A percentile compares a stretch with the other conserved stretches of the same genome.
Conservation (phyloP, 2,329 filamentous ascomycete genomes). For the Sclerotinia minor region DNA sequence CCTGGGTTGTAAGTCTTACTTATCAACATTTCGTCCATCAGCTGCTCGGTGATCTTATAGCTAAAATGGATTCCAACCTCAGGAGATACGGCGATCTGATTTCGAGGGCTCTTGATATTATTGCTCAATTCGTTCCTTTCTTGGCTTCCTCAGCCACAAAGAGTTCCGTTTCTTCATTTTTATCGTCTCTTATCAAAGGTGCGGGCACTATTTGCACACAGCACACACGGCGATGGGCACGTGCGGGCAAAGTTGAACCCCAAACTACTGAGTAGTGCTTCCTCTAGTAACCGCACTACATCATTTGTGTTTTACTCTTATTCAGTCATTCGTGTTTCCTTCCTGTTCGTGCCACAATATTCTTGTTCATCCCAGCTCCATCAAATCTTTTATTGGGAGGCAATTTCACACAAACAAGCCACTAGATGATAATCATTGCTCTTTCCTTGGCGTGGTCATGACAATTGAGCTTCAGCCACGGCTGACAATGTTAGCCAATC, state of each 20-base stretch:
- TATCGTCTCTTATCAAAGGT: neutral
- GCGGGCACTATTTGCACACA: no score
- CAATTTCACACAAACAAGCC: neutral
- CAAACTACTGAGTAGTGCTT: neutral
- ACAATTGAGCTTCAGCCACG: conserved; percentile 20
- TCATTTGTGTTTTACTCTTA: conserved; percentile 5
- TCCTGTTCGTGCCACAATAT: neutral
- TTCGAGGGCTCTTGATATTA: neutral
- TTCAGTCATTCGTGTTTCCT: no score
- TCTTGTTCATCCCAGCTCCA: neutral
- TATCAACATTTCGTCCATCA: neutral
- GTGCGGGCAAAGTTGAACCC: neutral
- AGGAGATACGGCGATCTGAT: neutral
- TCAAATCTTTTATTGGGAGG: neutral
- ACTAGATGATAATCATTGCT: neutral
- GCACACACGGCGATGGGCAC: neutral
- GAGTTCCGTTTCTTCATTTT: neutral
- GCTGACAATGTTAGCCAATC: conserved; percentile 21
- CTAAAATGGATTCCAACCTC: neutral
- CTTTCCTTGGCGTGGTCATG: conserved; percentile 5
- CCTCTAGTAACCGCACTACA: neutral
- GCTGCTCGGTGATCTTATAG: conserved; percentile 7
- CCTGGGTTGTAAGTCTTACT: neutral
- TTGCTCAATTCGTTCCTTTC: neutral
- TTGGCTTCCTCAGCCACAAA: conserved; percentile 17